Evolutionary conservation across 2,329 filamentous ascomycete species (phyloP), one percentile per base, ranked within the genome.

Genomic region (Monilinia laxa): DNA sequence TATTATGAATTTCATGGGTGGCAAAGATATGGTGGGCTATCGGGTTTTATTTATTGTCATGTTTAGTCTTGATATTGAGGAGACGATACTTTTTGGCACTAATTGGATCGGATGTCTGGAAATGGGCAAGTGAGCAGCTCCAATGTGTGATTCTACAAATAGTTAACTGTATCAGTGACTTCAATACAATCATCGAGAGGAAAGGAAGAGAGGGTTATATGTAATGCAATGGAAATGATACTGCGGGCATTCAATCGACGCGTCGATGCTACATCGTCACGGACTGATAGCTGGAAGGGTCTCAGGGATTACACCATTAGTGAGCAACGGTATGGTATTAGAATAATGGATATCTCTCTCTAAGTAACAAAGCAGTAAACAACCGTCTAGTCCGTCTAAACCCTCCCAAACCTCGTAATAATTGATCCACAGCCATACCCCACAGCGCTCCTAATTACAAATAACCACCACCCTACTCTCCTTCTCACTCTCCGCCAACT

Each of bases 401-500:
- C 18, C 9, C 14, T 16, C n/a, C 45, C 58, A 51, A 5, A 5
- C 31, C 5, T 51, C 1, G 25, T 25, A n/a, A 49, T 11, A 20
- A 16, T 31, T 38, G 12, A 25, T 20, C 5, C 25, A 7, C 31
- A n/a, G 45, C 25, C 7, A 52, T 28, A 2, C 9, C 23, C 18
- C 14, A n/a, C 6, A 14, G 4, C 18, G 5, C 28, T 20, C 20
- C 47, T 66, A 66, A 53, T 66, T 66, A 66, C 56, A 62, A 14
- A 66, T 66, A 23, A 66, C 64, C 9, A 53, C 56, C 20, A 55
- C n/a, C n/a, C 25, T 53, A n/a, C n/a, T 62, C 12, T 42, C 56
- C 35, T 49, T 45, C 23, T 35, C 9, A 6, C 25, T 66, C n/a
- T 66, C 56, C 3, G 56, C 64, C 20, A 23, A 47, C 65, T 80